These are phyloP conservation scores for Globisporangium nodosum DNA, from an alignment of 352 stramenopile genomes.

Conservation along the genomic window DNA sequence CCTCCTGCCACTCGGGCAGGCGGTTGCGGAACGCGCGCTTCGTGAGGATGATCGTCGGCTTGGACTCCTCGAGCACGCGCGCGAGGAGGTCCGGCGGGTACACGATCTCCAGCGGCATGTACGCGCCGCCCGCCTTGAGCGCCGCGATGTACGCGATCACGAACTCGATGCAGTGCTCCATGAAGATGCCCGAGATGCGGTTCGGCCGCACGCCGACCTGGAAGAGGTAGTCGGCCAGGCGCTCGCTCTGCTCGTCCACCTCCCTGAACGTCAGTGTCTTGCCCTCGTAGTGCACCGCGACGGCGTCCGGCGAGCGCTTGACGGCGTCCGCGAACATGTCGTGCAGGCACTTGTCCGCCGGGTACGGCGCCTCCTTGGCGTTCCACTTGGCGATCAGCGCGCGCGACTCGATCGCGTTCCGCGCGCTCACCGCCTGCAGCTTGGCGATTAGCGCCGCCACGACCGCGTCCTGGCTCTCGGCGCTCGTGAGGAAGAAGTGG, in stretches of 20 bases:
- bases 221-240: conserved; percentile 62
- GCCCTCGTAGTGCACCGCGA: conserved; percentile 72
- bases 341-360: conserved; percentile 70
- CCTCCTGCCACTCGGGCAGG: conserved; percentile 61
- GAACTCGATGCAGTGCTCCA: conserved; percentile 91
- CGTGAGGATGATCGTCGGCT: conserved; percentile 84
- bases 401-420: conserved; percentile 38
- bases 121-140: conserved; percentile 87
- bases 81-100: conserved; percentile 89
- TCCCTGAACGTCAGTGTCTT: conserved; percentile 61
- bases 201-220: conserved; percentile 59
- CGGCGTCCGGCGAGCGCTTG: conserved; percentile 45
- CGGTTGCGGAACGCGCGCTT: conserved; percentile 67
- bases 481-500: conserved; percentile 58
- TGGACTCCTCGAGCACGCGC: conserved; percentile 85
- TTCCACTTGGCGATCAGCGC: conserved; percentile 49
- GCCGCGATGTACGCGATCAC: conserved; percentile 88
- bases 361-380: conserved; percentile 45
- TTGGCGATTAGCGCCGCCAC: conserved; percentile 27
- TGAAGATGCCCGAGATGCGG: conserved; percentile 79
- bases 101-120: conserved; percentile 88
- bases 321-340: conserved; percentile 75
- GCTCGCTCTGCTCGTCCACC: conserved; percentile 60
- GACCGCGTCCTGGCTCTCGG: conserved; percentile 26
- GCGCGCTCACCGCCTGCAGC: conserved; percentile 25